Evolutionary conservation across 169 alveolate genomes (phyloP).

Genomic region (Cryptosporidium xiaoi): DNA sequence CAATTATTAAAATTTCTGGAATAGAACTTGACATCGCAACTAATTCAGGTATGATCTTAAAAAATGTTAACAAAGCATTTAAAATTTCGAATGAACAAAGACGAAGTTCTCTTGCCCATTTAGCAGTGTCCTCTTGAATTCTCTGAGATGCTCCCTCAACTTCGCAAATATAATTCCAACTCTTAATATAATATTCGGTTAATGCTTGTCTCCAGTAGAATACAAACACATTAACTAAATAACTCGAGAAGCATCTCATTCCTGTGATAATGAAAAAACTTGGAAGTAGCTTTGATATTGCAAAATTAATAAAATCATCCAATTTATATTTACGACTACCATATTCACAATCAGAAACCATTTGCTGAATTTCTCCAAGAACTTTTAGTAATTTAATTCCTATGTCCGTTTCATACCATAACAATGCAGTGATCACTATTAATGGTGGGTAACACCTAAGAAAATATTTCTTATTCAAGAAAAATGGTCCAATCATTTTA

Average conservation of each 20-base stretch:
- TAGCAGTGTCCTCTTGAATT: constrained; percentile 61
- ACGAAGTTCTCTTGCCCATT: constrained; percentile 55
- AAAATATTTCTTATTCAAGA: constrained; percentile 33
- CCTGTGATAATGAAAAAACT: constrained; percentile 15
- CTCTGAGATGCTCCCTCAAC: constrained; percentile 74
- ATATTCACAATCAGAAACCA: constrained; percentile 55
- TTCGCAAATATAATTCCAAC: constrained; percentile 19
- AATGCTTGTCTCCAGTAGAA: constrained; percentile 73
- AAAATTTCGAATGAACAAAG: constrained; percentile 24
- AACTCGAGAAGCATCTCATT: constrained; percentile 19
- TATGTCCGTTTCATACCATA: constrained; percentile 62
- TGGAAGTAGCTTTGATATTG: not conserved
- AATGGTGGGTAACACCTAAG: constrained; percentile 38
- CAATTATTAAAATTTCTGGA: constrained; percentile 55
- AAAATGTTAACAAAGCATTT: constrained; percentile 19
- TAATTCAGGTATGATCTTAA: constrained; percentile 42
- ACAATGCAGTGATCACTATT: not conserved
- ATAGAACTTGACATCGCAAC: constrained; percentile 8
- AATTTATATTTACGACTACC: constrained; percentile 3
- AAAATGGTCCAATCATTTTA: constrained; percentile 53
- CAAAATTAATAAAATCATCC: constrained; percentile 20
- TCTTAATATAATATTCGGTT: constrained; percentile 38
- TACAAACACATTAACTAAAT: constrained; percentile 54
- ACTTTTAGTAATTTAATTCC: constrained; percentile 43
- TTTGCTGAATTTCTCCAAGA: constrained; percentile 48